Evolutionary conservation across 805 yeast genomes (phyloP).

Genomic region (Candida sakaeoensis): DNA sequence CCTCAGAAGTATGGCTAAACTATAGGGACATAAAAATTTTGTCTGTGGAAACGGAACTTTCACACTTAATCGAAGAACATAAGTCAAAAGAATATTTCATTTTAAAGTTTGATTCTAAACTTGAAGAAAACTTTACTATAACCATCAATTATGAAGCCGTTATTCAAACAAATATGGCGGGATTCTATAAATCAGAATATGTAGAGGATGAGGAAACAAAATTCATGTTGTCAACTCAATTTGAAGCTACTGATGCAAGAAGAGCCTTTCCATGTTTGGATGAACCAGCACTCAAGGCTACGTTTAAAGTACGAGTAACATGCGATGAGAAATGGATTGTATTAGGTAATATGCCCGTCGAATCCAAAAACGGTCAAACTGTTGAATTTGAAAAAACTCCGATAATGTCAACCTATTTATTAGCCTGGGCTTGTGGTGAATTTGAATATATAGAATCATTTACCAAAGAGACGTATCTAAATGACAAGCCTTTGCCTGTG

Average conservation of each 20-base stretch:
- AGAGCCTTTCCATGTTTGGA: slow-evolving; percentile 58
- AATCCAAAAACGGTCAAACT: slow-evolving; percentile 14
- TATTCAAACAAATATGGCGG: slow-evolving; percentile 56
- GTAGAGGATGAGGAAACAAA: slow-evolving; percentile 33
- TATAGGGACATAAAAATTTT: slow-evolving; percentile 39
- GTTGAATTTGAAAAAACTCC: slow-evolving; percentile 47
- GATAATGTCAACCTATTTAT: slow-evolving; percentile 51
- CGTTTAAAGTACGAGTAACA: slow-evolving; percentile 45
- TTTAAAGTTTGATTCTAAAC: slow-evolving; percentile 48
- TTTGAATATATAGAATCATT: slow-evolving; percentile 50
- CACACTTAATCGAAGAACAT: slow-evolving; percentile 22
- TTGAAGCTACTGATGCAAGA: slow-evolving; percentile 58
- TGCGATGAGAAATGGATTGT: slow-evolving; percentile 31
- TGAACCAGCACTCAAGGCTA: slow-evolving; percentile 55
- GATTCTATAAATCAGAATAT: slow-evolving; percentile 49
- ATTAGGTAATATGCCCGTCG: slow-evolving; percentile 47
- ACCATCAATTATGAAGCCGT: slow-evolving; percentile 36
- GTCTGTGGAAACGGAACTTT: slow-evolving; percentile 19
- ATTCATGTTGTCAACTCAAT: slow-evolving; percentile 49
- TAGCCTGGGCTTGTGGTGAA: slow-evolving; percentile 59
- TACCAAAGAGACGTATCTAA: slow-evolving; percentile 34
- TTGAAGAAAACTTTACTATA: slow-evolving; percentile 23
- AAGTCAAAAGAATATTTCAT: slow-evolving; percentile 60
- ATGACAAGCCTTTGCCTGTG: slow-evolving; percentile 43
- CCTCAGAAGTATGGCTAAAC: slow-evolving; percentile 47